These are phyloP conservation scores for Austroboletus eburneus DNA, from an alignment of 768 basidiomycete genomes.

Conservation along the genomic window DNA sequence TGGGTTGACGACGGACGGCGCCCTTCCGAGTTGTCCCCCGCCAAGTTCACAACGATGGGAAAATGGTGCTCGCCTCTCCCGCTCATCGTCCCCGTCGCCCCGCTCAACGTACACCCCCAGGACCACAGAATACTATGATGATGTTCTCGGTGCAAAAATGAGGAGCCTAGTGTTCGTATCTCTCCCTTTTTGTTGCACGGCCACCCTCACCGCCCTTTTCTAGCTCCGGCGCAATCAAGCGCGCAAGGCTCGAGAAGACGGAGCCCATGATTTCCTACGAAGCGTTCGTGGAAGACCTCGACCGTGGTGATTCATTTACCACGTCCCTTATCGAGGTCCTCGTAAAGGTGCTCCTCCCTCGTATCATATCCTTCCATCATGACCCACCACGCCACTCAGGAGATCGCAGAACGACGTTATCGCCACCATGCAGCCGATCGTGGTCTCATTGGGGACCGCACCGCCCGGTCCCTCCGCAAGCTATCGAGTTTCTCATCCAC, in stretches of 20 bases:
- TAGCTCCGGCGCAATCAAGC: conserved; percentile 70
- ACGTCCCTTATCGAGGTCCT: conserved; percentile 70
- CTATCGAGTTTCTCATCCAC: conserved; percentile 51
- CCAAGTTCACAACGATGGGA: conserved; percentile 51
- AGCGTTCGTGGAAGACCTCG: conserved; percentile 70
- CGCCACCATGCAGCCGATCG: conserved; percentile 52
- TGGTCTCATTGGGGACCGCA: conserved; percentile 60
- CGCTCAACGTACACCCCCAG: conserved; percentile 32
- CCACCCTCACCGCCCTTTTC: not conserved
- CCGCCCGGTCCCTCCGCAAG: conserved; percentile 56
- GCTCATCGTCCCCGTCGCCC: conserved; percentile 4
- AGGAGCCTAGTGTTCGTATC: conserved; percentile 68
- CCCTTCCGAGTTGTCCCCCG: conserved; percentile 13
- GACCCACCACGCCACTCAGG: conserved; percentile 38
- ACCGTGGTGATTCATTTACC: conserved; percentile 78
- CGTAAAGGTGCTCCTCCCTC: conserved; percentile 56
- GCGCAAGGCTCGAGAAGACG: conserved; percentile 58
- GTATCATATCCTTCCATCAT: not conserved
- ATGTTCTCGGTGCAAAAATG: conserved; percentile 70
- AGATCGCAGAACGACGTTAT: conserved; percentile 68
- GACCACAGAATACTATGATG: conserved; percentile 70
- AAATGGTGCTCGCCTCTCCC: conserved; percentile 52
- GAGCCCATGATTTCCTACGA: conserved; percentile 70
- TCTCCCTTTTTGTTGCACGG: not conserved
- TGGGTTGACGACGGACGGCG: conserved; percentile 17